Evolutionary conservation across 495 filamentous ascomycete genomes (phyloP).

Genomic region (Chaetomidium leptoderma): DNA sequence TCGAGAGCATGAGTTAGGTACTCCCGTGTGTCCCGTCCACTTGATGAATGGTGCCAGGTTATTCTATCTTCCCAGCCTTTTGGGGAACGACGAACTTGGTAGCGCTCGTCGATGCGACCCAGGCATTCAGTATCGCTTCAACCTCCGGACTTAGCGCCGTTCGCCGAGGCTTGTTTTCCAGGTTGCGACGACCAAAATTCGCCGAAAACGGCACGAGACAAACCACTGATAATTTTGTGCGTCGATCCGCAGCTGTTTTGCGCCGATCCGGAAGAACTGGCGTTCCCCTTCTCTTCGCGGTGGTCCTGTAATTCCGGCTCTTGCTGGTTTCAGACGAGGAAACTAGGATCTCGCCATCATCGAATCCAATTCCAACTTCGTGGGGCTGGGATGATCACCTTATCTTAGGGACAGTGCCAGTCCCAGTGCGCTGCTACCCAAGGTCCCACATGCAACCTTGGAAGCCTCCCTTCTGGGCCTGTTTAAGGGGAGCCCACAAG

Average conservation of each 20-base stretch:
- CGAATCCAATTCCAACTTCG: background rate
- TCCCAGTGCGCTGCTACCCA: background rate
- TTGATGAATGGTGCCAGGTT: too few relatives aligned
- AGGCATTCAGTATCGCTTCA: too few relatives aligned
- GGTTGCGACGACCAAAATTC: too few relatives aligned
- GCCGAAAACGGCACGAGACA: too few relatives aligned
- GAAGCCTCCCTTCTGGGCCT: background rate
- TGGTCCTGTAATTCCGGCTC: background rate
- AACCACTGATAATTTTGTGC: too few relatives aligned
- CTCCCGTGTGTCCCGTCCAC: too few relatives aligned
- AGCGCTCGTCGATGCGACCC: too few relatives aligned
- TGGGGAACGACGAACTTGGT: too few relatives aligned
- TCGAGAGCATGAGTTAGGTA: background rate
- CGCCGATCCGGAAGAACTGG: slow-evolving; percentile 5
- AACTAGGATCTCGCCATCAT: background rate
- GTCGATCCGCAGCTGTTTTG: slow-evolving; percentile 6
- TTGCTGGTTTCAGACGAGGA: slow-evolving; percentile 3
- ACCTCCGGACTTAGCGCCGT: too few relatives aligned
- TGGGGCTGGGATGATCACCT: background rate
- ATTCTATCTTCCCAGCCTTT: too few relatives aligned
- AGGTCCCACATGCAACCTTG: background rate
- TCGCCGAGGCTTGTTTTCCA: too few relatives aligned
- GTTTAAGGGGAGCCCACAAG: background rate
- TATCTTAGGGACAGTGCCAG: background rate
- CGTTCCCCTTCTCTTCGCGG: background rate